A percentile compares a stretch with the other conserved stretches of the same genome.
Conservation (phyloP, 1,284 basidiomycete genomes). For the Tilletiaria anomala region DNA sequence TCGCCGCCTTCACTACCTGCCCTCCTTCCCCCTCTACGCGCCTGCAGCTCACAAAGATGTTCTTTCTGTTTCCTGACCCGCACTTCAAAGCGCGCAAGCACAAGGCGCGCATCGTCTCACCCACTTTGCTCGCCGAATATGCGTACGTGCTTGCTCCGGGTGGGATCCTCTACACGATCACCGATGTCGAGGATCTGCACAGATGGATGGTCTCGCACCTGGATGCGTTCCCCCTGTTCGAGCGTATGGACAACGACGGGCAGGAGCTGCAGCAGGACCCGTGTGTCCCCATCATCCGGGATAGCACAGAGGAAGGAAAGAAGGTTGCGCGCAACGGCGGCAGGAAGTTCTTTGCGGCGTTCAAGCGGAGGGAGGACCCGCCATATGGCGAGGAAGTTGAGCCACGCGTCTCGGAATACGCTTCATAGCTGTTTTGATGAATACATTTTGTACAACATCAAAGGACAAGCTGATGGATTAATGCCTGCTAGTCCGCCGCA, state of each 20-base stretch:
- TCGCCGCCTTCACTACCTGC: background rate
- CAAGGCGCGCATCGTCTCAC: slow-evolving; percentile 88
- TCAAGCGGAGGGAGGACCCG: no score
- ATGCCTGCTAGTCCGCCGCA: no score
- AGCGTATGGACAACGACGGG: slow-evolving; percentile 57
- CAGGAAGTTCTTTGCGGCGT: slow-evolving; percentile 73
- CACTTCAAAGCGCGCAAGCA: slow-evolving; percentile 98
- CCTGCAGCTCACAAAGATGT: slow-evolving; percentile 50
- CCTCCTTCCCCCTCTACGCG: background rate
- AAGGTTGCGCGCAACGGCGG: slow-evolving; percentile 88
- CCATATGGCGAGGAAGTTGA: no score
- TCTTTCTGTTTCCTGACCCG: slow-evolving; percentile 97
- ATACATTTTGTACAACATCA: no score
- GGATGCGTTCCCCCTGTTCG: slow-evolving; percentile 70
- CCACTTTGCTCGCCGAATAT: slow-evolving; percentile 77
- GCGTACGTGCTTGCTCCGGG: slow-evolving; percentile 81
- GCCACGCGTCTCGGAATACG: no score
- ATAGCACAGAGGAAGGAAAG: slow-evolving; percentile 72
- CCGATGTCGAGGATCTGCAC: slow-evolving; percentile 85
- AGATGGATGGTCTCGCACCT: slow-evolving; percentile 90
- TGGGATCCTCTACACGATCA: slow-evolving; percentile 93
- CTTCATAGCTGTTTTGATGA: no score
- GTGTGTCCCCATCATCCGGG: slow-evolving; percentile 29
- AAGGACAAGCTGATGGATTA: no score
- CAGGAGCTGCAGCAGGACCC: slow-evolving; percentile 44